Evolutionary conservation across 1,284 basidiomycete species (phyloP).

Genomic region (Microbotryum scabiosae): DNA sequence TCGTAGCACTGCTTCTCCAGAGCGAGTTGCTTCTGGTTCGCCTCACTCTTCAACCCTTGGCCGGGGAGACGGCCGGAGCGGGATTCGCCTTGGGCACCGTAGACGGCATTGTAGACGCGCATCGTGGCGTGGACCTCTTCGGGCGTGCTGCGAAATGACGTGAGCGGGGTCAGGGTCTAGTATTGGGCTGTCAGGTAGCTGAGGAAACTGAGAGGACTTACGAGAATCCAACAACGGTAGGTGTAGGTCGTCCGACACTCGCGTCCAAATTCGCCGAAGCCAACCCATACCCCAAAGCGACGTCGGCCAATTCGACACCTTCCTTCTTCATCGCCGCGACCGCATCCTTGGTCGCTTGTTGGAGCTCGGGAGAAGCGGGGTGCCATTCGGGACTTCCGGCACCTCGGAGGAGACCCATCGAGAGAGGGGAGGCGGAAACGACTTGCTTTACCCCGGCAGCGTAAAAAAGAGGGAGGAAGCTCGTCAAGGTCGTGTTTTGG

Average conservation of each 20-base stretch:
- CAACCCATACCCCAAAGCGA: constrained; percentile 67
- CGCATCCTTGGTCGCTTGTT: constrained; percentile 40
- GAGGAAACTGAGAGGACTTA: neutral
- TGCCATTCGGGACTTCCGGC: constrained; percentile 68
- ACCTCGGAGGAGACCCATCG: constrained; percentile 78
- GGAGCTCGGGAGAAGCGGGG: constrained; percentile 58
- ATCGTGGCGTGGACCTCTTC: constrained; percentile 30
- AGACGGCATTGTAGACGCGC: constrained; percentile 22
- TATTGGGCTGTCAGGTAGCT: too few species aligned
- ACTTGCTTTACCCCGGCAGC: constrained; percentile 58
- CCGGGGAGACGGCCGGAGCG: constrained; percentile 16
- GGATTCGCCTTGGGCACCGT: constrained; percentile 1
- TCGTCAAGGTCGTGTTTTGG: constrained; percentile 61
- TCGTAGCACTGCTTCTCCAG: constrained; percentile 23
- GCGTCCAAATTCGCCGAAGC: constrained; percentile 41
- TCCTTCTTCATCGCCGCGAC: constrained; percentile 18
- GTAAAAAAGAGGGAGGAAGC: constrained; percentile 56
- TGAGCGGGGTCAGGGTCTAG: neutral
- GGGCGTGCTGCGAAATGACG: constrained; percentile 2
- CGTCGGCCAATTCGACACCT: constrained; percentile 47
- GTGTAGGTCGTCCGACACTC: constrained; percentile 47
- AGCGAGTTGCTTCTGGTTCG: constrained; percentile 12
- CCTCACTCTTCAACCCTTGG: constrained; percentile 10
- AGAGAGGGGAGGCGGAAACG: constrained; percentile 77
- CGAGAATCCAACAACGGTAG: constrained; percentile 59